These are phyloP conservation scores for Datisca glomerata DNA, from an alignment of 306 rosid genomes.

Conservation along the genomic window DNA sequence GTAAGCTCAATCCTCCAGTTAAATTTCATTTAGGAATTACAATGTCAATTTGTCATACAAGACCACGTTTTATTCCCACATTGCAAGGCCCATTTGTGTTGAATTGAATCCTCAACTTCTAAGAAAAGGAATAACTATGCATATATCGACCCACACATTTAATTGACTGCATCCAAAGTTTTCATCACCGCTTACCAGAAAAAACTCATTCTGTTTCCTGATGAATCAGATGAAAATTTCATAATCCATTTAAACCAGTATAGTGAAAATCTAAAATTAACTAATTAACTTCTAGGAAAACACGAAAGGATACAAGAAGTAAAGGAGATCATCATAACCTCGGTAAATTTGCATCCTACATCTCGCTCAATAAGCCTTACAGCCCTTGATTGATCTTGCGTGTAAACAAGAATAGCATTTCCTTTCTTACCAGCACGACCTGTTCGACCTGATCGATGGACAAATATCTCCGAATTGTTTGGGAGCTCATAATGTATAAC, in stretches of 20 bases:
- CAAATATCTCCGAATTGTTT: conserved; percentile 87
- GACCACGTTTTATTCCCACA: no score
- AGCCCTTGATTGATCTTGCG: conserved; percentile 54
- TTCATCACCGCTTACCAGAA: no score
- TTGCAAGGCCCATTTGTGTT: no score
- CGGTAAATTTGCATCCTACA: conserved; percentile 72
- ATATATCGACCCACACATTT: no score
- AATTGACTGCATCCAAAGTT: no score
- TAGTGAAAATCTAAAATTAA: not conserved
- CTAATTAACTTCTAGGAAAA: not conserved
- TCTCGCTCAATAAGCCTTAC: conserved; percentile 72
- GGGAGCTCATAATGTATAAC: conserved; percentile 93
- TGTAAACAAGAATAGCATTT: conserved; percentile 60
- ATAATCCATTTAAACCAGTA: not conserved
- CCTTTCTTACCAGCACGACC: conserved; percentile 99
- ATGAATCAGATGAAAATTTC: not conserved
- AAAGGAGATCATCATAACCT: conserved; percentile 29
- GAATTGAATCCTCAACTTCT: not conserved
- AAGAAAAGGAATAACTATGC: not conserved
- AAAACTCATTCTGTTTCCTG: not conserved
- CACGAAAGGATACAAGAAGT: conserved; percentile 2
- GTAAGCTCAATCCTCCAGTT: no score
- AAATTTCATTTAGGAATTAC: no score
- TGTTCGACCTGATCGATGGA: conserved; percentile 95
- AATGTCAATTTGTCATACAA: no score